These are phyloP conservation scores for Pythium dissimile DNA, from an alignment of 352 stramenopile species.

Conservation along the genomic window DNA sequence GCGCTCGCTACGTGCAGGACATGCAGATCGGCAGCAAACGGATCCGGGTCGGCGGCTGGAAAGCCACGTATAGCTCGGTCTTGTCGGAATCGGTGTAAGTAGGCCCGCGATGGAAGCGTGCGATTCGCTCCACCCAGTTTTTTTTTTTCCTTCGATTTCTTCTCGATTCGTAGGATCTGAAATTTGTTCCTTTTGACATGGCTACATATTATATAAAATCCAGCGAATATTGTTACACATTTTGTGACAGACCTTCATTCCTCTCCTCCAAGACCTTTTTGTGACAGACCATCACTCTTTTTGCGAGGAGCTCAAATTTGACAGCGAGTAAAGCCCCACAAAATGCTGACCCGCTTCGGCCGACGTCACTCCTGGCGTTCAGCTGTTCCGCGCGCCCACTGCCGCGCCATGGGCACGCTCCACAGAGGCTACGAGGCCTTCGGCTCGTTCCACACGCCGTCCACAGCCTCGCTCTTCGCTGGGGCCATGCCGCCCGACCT, in stretches of 20 bases:
- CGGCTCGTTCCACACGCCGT: slow-evolving; percentile 75
- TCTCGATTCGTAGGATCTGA: neutral
- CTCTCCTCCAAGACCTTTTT: neutral
- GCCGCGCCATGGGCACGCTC: slow-evolving; percentile 9
- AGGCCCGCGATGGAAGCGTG: neutral
- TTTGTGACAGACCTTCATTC: no score
- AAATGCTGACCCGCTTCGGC: neutral
- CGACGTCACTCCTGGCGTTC: neutral
- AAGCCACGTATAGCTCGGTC: slow-evolving; percentile 15
- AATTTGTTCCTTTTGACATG: no score
- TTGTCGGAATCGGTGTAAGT: neutral
- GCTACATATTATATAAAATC: neutral
- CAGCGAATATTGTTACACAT: neutral
- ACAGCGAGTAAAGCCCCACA: neutral
- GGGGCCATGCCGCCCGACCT: slow-evolving; percentile 11
- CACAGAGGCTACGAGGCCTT: slow-evolving; percentile 58
- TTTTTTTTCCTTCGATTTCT: neutral
- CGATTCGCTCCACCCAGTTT: neutral
- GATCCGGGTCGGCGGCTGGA: slow-evolving; percentile 24
- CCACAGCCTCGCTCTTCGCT: slow-evolving; percentile 52
- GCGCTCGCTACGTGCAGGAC: slow-evolving; percentile 30
- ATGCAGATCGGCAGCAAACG: slow-evolving; percentile 10
- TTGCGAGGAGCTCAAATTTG: neutral
- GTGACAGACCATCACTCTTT: neutral
- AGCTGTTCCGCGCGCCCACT: neutral